phyloP scores from a whole-genome alignment of 2,329 filamentous ascomycete genomes.

The Teratosphaeria epicoccoides region DNA sequence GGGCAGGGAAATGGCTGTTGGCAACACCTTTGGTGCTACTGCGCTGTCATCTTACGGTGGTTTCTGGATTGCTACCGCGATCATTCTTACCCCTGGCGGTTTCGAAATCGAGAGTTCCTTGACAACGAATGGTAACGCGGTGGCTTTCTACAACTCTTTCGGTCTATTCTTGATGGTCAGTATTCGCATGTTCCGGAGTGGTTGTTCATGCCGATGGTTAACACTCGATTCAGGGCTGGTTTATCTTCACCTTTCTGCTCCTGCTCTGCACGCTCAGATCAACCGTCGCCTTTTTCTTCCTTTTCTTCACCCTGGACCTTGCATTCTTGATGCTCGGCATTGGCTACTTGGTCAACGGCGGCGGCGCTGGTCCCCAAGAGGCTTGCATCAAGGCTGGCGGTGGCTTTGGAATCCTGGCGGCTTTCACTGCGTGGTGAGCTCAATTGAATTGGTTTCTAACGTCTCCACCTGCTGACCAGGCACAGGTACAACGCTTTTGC shows the following conservation, averaged over 20 bases:
- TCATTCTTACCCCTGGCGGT: slow-evolving; percentile 46
- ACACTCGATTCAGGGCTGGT: slow-evolving; percentile 4
- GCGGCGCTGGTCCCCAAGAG: slow-evolving; percentile 29
- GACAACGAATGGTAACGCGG: slow-evolving; percentile 23
- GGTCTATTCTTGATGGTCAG: slow-evolving; percentile 47
- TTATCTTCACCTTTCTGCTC: slow-evolving; percentile 45
- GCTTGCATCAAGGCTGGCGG: slow-evolving; percentile 42
- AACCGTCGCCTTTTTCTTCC: slow-evolving; percentile 47
- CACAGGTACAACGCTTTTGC: slow-evolving; percentile 39
- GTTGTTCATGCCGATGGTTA: not conserved
- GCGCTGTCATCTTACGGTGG: slow-evolving; percentile 51
- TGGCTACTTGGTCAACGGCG: slow-evolving; percentile 38
- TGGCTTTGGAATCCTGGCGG: slow-evolving; percentile 42
- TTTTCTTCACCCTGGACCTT: slow-evolving; percentile 49
- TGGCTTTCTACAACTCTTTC: slow-evolving; percentile 42
- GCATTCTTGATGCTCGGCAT: slow-evolving; percentile 49
- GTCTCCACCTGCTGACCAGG: slow-evolving; percentile 16
- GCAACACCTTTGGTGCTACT: slow-evolving; percentile 54
- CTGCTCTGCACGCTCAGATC: slow-evolving; percentile 45
- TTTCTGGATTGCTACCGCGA: slow-evolving; percentile 52
- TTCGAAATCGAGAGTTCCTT: slow-evolving; percentile 40
- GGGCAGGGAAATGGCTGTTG: slow-evolving; percentile 42
- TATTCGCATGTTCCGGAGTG: not conserved
- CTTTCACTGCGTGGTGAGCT: slow-evolving; percentile 40
- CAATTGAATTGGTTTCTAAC: not conserved